Evolutionary conservation across 768 basidiomycete species (phyloP).

Genomic region (Suillus paluster): DNA sequence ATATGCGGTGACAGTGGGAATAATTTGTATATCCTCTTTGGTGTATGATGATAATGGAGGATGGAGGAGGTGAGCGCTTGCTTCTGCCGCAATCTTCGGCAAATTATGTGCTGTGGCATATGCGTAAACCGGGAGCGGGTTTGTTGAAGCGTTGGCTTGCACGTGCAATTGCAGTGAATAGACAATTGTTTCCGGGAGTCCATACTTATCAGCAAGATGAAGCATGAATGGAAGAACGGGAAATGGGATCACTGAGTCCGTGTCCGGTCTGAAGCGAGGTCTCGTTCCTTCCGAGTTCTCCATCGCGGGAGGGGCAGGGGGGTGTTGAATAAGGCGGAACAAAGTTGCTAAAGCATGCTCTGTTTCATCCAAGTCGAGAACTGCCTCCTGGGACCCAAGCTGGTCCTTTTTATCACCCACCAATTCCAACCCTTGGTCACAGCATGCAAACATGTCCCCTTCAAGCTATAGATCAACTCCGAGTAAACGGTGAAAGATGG

Average conservation of each 20-base stretch:
- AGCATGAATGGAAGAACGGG: constrained; percentile 65
- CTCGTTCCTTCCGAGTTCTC: constrained; percentile 31
- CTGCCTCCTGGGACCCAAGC: constrained; percentile 27
- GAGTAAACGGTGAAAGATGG: background rate
- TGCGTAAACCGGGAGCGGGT: constrained; percentile 65
- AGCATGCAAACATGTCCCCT: constrained; percentile 75
- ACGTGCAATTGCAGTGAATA: constrained; percentile 55
- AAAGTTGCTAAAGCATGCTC: constrained; percentile 52
- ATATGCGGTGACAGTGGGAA: constrained; percentile 65
- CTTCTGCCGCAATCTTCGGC: constrained; percentile 53
- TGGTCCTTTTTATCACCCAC: constrained; percentile 14
- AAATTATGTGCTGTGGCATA: constrained; percentile 52
- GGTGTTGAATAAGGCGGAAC: constrained; percentile 59
- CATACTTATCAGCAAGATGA: constrained; percentile 69
- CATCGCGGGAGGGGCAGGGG: constrained; percentile 49
- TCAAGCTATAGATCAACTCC: constrained; percentile 10
- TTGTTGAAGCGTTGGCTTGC: constrained; percentile 49
- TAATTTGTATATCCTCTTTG: constrained; percentile 50
- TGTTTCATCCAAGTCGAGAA: constrained; percentile 61
- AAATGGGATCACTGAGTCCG: constrained; percentile 59
- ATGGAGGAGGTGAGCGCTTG: constrained; percentile 59
- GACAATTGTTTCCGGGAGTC: constrained; percentile 50
- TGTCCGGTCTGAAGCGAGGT: constrained; percentile 35
- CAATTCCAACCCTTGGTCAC: constrained; percentile 39
- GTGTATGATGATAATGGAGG: constrained; percentile 61